Percentiles rank a stretch among this genome's conserved stretches.
phyloP scores from a whole-genome alignment of 345 rosid genomes.

The Isatis tinctoria region DNA sequence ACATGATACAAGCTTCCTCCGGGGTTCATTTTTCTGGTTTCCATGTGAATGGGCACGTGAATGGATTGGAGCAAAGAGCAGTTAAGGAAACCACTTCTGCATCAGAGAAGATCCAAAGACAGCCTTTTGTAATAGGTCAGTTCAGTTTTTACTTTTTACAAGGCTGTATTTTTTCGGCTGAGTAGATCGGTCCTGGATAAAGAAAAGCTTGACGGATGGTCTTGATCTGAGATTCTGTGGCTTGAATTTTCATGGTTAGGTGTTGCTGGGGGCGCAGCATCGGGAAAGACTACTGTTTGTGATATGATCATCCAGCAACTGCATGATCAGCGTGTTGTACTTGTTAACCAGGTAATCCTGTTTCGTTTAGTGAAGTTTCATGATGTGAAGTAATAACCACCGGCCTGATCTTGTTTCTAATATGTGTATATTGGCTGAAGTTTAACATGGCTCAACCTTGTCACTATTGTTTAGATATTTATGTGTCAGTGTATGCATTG shows the following conservation, averaged over 20 bases:
- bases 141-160: neutral
- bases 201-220: neutral
- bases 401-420: neutral
- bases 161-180: neutral
- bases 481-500: neutral
- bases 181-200: neutral
- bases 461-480: conserved; percentile 1
- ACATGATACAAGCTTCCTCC: conserved; percentile 84
- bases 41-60: conserved; percentile 46
- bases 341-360: conserved; percentile 75
- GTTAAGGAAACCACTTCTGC: conserved; percentile 50
- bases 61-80: conserved; percentile 45
- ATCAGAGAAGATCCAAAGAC: conserved; percentile 51
- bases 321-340: conserved; percentile 98
- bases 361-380: neutral
- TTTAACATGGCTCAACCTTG: neutral
- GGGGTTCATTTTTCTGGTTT: conserved; percentile 87
- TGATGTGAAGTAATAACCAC: conserved; percentile 3
- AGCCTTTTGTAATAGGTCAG: conserved; percentile 94
- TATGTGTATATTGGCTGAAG: neutral
- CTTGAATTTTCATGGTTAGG: conserved; percentile 39
- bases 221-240: conserved; percentile 15
- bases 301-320: conserved; percentile 99
- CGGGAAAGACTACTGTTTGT: conserved; percentile 97
- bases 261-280: conserved; percentile 98